These are phyloP conservation scores for Paramecium primaurelia DNA, from an alignment of 73 alveolate species.

Conservation along the genomic window DNA sequence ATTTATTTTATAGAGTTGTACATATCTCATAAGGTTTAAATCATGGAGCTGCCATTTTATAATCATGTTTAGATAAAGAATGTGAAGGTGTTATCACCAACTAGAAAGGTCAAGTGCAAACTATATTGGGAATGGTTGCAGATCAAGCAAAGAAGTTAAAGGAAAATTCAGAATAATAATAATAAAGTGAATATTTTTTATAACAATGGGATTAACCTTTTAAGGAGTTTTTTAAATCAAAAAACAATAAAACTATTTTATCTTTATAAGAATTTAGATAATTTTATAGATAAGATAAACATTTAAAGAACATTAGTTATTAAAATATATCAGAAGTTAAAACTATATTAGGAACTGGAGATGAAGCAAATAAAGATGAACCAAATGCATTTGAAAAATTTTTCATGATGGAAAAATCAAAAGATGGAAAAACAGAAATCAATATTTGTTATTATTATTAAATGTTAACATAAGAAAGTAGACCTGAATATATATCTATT, in stretches of 20 bases:
- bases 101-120: neutral
- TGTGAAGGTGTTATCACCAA: neutral
- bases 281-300: neutral
- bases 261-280: neutral
- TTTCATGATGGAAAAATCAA: neutral
- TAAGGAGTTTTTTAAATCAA: neutral
- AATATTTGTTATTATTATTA: neutral
- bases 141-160: conserved; percentile 29
- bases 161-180: neutral
- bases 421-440: neutral
- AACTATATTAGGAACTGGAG: neutral
- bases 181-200: conserved; percentile 22
- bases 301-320: neutral
- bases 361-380: neutral
- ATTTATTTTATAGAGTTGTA: conserved; percentile 40
- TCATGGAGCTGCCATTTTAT: conserved; percentile 53
- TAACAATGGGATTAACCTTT: neutral
- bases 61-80: neutral
- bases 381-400: conserved; percentile 30
- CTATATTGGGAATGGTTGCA: neutral
- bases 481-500: neutral
- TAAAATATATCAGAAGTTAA: neutral
- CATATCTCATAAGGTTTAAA: conserved; percentile 54
- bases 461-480: neutral
- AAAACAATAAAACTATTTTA: neutral